A percentile compares a stretch with the other conserved stretches of the same genome.
Evolutionary conservation across 2,329 filamentous ascomycete genomes (phyloP).

Genomic region (Ophiostoma himal-ulmi): DNA sequence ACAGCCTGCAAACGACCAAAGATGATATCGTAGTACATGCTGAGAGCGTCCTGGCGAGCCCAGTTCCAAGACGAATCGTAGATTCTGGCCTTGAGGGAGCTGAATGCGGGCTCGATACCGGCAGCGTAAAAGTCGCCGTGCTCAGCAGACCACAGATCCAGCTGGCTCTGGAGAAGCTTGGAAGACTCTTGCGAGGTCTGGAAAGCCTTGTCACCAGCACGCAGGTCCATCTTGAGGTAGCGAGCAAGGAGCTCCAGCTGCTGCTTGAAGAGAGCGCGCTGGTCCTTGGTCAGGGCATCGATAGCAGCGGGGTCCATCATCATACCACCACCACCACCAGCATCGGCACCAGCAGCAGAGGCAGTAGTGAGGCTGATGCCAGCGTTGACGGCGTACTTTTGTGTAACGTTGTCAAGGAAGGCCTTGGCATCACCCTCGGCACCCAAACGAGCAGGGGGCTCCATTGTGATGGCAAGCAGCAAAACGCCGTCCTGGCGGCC

Average conservation of each 20-base stretch:
- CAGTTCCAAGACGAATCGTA: slow-evolving; percentile 99
- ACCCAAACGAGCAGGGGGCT: slow-evolving; percentile 80
- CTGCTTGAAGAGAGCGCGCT: slow-evolving; percentile 93
- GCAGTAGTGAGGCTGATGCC: slow-evolving; percentile 79
- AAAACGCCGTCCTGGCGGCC: slow-evolving; percentile 90
- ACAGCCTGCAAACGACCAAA: slow-evolving; percentile 90
- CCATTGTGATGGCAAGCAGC: slow-evolving; percentile 83
- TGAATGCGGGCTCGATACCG: slow-evolving; percentile 92
- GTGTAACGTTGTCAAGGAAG: slow-evolving; percentile 79
- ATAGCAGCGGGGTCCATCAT: slow-evolving; percentile 99
- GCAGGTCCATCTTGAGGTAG: slow-evolving; percentile 95
- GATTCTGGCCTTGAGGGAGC: slow-evolving; percentile 83
- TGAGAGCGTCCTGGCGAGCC: slow-evolving; percentile 93
- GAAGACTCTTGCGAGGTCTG: slow-evolving; percentile 79
- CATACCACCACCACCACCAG: slow-evolving; percentile 75
- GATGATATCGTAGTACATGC: slow-evolving; percentile 99
- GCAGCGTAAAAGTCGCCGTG: slow-evolving; percentile 95
- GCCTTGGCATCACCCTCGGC: slow-evolving; percentile 87
- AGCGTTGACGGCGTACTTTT: slow-evolving; percentile 80
- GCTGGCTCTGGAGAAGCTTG: slow-evolving; percentile 80
- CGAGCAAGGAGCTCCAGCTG: slow-evolving; percentile 91
- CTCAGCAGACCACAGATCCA: slow-evolving; percentile 91
- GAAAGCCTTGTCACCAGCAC: slow-evolving; percentile 91
- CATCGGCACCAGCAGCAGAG: slow-evolving; percentile 66
- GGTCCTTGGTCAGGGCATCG: slow-evolving; percentile 94